A percentile compares a stretch with the other conserved stretches of the same genome.
These are phyloP conservation scores for Erythrophleum ivorense DNA, from an alignment of 331 rosid species.

Conservation along the genomic window DNA sequence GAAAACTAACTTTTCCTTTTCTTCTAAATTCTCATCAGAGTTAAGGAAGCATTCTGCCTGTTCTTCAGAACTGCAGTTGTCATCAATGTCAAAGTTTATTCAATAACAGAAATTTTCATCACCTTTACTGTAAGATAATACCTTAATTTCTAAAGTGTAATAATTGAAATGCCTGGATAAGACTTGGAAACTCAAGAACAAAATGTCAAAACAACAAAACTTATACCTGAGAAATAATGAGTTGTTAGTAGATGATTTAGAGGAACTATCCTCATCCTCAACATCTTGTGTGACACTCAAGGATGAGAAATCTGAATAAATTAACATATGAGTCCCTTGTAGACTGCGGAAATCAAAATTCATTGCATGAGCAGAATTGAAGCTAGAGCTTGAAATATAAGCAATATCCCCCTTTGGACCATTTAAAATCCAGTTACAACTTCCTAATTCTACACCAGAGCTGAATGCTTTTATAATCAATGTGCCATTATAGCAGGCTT, in stretches of 20 bases:
- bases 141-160: neutral
- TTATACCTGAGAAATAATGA: conserved; percentile 53
- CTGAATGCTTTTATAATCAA: conserved; percentile 79
- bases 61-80: conserved; percentile 45
- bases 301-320: conserved; percentile 86
- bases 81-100: conserved; percentile 29
- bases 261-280: conserved; percentile 46
- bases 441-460: conserved; percentile 87
- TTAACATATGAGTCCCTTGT: conserved; percentile 48
- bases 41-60: conserved; percentile 41
- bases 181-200: conserved; percentile 19
- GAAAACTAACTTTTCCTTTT: conserved; percentile 65
- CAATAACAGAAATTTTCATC: conserved; percentile 24
- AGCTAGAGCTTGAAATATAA: conserved; percentile 77
- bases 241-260: conserved; percentile 28
- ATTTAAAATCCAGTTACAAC: conserved; percentile 83
- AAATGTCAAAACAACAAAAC: conserved; percentile 11
- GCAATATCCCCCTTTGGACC: conserved; percentile 76
- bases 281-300: conserved; percentile 47
- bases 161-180: conserved; percentile 14
- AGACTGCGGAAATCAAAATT: conserved; percentile 68
- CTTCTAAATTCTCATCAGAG: conserved; percentile 60
- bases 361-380: conserved; percentile 77
- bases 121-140: neutral
- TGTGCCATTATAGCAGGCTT: conserved; percentile 79